A percentile compares a stretch with the other conserved stretches of the same genome.
Conservation (phyloP, 192 early-diverging fungal genomes). For the Neocallimastix lanati region DNA sequence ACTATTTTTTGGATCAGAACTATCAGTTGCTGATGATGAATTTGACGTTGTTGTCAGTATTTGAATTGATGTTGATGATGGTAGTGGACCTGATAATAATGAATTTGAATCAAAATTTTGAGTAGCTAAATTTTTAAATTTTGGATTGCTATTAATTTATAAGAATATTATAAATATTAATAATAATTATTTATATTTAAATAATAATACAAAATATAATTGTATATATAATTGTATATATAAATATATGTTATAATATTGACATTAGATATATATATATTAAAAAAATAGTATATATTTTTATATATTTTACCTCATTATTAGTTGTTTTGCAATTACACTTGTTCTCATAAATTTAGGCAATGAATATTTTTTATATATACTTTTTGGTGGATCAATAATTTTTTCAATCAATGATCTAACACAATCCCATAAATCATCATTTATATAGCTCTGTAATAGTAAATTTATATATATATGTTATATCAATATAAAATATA, state of each 20-base stretch:
- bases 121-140: background rate
- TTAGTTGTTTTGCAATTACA: background rate
- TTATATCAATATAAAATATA: no score
- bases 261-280: no score
- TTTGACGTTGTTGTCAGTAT: background rate
- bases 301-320: background rate
- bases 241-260: no score
- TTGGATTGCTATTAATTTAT: background rate
- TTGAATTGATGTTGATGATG: background rate
- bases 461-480: background rate
- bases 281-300: no score
- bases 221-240: no score
- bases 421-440: background rate
- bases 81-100: background rate
- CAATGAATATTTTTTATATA: background rate
- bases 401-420: background rate
- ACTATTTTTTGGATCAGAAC: background rate
- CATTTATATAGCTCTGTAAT: background rate
- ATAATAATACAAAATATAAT: no score
- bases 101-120: background rate
- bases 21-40: background rate
- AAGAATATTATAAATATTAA: background rate
- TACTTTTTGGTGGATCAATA: background rate
- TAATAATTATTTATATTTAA: no score
- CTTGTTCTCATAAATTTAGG: background rate